Base-by-base conservation (phyloP, 257 asterid species). In the Craterostigma plantagineum region DNA sequence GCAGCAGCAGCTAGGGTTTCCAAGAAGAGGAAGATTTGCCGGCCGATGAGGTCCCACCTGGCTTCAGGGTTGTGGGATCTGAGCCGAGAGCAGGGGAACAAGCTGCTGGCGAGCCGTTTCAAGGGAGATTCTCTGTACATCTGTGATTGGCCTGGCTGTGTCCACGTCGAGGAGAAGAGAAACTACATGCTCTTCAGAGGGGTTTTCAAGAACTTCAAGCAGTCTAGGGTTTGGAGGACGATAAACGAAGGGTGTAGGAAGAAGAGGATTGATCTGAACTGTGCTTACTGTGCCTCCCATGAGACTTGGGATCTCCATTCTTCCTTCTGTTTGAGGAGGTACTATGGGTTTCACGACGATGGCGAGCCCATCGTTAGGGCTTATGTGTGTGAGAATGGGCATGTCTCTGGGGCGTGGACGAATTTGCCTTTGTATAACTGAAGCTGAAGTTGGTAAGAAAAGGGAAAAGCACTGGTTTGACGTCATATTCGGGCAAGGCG, bases 381-480 rank as follows among this genome's bases (percentile, higher is more conserved):
- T 18, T 80, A 66, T 51, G 93, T 80, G 11, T 80, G 93, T 45
- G 86, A 80, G 51, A 76, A 71, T 41, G 93, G 93, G 4, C 93
- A 76, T 56, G 86, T 80, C 53, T 73, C 86, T 0, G 91, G 93
- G 8, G 93, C 93, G 3, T 77, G 91, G 93, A 80, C 91, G 10
- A 78, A 80, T 47, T 73, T 77, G 86, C 85, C 86, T 23, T 48
- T 73, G 43, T 76, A 73, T 42, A 71, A 67, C 18, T 79, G 64
- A 69, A 12, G 11, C n/a, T n/a, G n/a, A n/a, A n/a, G n/a, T n/a
- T n/a, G n/a, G n/a, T n/a, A n/a, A n/a, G n/a, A n/a, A n/a, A n/a
- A n/a, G n/a, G n/a, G n/a, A n/a, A n/a, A n/a, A n/a, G n/a, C n/a
- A n/a, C n/a, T n/a, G n/a, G n/a, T n/a, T n/a, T n/a, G n/a, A n/a